These are phyloP conservation scores for Lippia alba DNA, from an alignment of 305 asterid species.

Conservation along the genomic window DNA sequence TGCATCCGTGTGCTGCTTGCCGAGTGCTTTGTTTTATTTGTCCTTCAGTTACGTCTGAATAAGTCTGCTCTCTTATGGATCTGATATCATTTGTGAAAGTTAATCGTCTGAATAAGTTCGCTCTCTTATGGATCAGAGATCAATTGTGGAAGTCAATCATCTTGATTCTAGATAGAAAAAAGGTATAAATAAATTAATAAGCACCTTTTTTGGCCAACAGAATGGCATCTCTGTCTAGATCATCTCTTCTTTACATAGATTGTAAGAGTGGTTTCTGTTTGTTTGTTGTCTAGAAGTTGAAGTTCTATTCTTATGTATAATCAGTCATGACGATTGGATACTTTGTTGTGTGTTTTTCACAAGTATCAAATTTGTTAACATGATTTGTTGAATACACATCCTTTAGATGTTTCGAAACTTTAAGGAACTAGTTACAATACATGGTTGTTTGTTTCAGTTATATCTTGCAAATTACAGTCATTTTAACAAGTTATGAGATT, in stretches of 20 bases:
- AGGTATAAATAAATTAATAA: slow-evolving; percentile 41
- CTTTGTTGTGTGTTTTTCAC: slow-evolving; percentile 25
- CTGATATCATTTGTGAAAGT: slow-evolving; percentile 42
- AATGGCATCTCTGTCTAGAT: slow-evolving; percentile 37
- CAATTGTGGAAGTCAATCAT: slow-evolving; percentile 40
- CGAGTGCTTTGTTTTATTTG: slow-evolving; percentile 42
- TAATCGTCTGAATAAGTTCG: slow-evolving; percentile 44
- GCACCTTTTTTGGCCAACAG: slow-evolving; percentile 35
- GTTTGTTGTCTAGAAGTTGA: slow-evolving; percentile 15
- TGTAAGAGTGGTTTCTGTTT: slow-evolving; percentile 36
- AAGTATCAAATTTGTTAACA: slow-evolving; percentile 20
- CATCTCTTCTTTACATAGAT: slow-evolving; percentile 26
- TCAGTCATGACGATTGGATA: slow-evolving; percentile 11
- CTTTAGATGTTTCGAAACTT: slow-evolving; percentile 2
- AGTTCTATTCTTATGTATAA: slow-evolving; percentile 22
- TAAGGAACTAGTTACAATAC: too few relatives aligned
- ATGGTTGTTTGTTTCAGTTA: not conserved
- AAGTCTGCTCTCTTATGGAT: slow-evolving; percentile 41
- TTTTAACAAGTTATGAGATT: too few relatives aligned
- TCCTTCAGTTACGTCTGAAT: slow-evolving; percentile 41
- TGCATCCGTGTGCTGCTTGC: slow-evolving; percentile 41
- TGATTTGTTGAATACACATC: slow-evolving; percentile 12
- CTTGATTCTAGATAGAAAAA: slow-evolving; percentile 43
- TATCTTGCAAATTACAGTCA: too few relatives aligned
- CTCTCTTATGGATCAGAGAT: slow-evolving; percentile 39